Base-by-base conservation (phyloP, 208 protist genomes). In the Trypanosoma lewisi region DNA sequence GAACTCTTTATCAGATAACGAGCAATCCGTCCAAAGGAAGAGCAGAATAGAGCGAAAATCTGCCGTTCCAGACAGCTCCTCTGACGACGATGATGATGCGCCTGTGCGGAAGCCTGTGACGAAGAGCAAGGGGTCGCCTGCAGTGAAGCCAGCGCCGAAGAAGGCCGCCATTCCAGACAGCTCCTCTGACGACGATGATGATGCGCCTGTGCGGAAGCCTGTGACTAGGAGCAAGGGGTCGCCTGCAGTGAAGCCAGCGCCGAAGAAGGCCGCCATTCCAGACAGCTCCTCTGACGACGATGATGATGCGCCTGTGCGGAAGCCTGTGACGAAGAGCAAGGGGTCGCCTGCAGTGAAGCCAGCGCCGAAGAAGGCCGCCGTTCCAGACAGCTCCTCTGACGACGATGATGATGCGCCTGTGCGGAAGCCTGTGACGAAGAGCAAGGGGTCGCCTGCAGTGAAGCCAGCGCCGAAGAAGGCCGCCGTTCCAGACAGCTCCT, bases 101-200 rank as follows among this genome's bases (percentile, higher is more conserved):
- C 69, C 62, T 27, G 79, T 83, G 56, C 58, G 64, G 63, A 83
- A 82, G 71, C 71, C 81, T n/a, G 76, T 52, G 2, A 25, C 51
- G 36, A 49, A 70, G 27, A 52, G 33, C 37, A 75, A 76, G 60
- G 53, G 56, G 28, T 70, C 75, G 5, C 67, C 67, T 49, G 41
- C 33, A 45, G 25, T 19, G 19, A 78, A 78, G 65, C 34, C 69
- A 21, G 75, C 69, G n/a, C 63, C 65, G 17, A 83, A 85, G 70
- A 88, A 75, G 72, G 72, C 76, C 17, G 70, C 74, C 31, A 63
- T 84, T 30, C 58, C 73, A 2, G 73, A 84, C 71, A 67, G 59
- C 56, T 75, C 65, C 61, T 72, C 59, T 58, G 71, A 82, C 57
- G 75, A 82, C n/a, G 80, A 86, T 54, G 72, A 79, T 21, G 81